phyloP scores from a whole-genome alignment of 2,329 filamentous ascomycete species.

The Fusarium redolens region DNA sequence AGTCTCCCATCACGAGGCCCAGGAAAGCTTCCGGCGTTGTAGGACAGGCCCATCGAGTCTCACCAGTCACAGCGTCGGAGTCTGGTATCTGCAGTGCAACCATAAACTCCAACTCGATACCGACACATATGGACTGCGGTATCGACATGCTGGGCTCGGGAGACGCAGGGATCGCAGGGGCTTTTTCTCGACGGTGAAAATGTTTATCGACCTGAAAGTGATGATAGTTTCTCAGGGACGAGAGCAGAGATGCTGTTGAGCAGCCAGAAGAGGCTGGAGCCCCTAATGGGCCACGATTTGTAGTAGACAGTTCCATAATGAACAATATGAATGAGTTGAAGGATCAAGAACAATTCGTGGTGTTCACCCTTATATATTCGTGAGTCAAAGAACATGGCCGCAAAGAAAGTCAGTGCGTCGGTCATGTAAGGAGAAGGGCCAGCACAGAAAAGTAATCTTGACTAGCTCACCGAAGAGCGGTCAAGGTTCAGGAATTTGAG shows the following conservation, averaged over 20 bases:
- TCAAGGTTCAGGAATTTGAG: slow-evolving; percentile 15
- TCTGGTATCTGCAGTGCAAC: slow-evolving; percentile 30
- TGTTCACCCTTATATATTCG: slow-evolving; percentile 11
- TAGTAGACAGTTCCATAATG: slow-evolving; percentile 31
- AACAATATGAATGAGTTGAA: slow-evolving; percentile 1
- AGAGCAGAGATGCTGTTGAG: slow-evolving; percentile 12
- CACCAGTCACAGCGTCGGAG: slow-evolving; percentile 1
- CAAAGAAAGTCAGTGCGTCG: slow-evolving; percentile 1
- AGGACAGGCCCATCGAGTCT: slow-evolving; percentile 28
- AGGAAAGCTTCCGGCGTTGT: slow-evolving; percentile 7
- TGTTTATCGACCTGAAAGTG: slow-evolving; percentile 4
- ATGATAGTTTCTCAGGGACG: slow-evolving; percentile 7
- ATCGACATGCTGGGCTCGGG: slow-evolving; percentile 4
- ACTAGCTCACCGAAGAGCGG: slow-evolving; percentile 25
- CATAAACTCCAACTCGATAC: slow-evolving; percentile 46
- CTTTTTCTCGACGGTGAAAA: background rate
- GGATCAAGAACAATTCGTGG: slow-evolving; percentile 10
- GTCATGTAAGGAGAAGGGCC: slow-evolving; percentile 3
- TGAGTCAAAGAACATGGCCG: background rate
- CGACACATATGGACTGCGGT: slow-evolving; percentile 31
- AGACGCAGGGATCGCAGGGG: background rate
- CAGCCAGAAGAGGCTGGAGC: slow-evolving; percentile 16
- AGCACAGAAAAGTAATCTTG: background rate
- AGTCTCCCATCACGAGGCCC: slow-evolving; percentile 29
- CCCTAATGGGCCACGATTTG: slow-evolving; percentile 25